Evolutionary conservation across 2,329 filamentous ascomycete species (phyloP).

Genomic region (Dothideomycetes sp.): DNA sequence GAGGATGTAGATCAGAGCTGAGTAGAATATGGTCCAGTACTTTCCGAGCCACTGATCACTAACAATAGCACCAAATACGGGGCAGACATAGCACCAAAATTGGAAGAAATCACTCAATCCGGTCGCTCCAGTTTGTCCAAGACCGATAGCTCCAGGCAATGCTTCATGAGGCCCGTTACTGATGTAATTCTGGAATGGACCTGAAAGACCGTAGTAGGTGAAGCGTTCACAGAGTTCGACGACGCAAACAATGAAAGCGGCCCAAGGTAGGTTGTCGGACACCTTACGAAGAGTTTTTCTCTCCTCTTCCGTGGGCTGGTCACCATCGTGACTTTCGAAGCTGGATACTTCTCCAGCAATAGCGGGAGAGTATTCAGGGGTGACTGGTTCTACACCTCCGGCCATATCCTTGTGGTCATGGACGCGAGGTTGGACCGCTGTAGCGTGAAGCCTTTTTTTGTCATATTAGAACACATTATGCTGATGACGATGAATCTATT

Average conservation of each 20-base stretch:
- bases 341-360: conserved; percentile 6
- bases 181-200: conserved; percentile 44
- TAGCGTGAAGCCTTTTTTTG: conserved; percentile 9
- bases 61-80: conserved; percentile 38
- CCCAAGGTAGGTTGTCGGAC: conserved; percentile 38
- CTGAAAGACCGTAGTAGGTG: conserved; percentile 36
- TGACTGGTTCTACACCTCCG: conserved; percentile 7
- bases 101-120: conserved; percentile 40
- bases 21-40: conserved; percentile 60
- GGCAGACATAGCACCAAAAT: conserved; percentile 41
- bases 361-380: conserved; percentile 6
- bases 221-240: conserved; percentile 43
- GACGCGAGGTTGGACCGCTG: conserved; percentile 8
- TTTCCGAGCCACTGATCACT: conserved; percentile 63
- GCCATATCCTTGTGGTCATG: conserved; percentile 13
- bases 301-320: conserved; percentile 36
- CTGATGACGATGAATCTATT: no score
- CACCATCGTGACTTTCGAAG: conserved; percentile 20
- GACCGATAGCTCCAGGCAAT: conserved; percentile 31
- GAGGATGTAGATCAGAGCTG: conserved; percentile 53
- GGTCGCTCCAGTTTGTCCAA: conserved; percentile 36
- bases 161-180: conserved; percentile 33
- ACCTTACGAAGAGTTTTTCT: conserved; percentile 35
- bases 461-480: background rate
- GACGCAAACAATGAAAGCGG: conserved; percentile 40